phyloP scores from a whole-genome alignment of 495 filamentous ascomycete species.

The Usnea hakonensis region DNA sequence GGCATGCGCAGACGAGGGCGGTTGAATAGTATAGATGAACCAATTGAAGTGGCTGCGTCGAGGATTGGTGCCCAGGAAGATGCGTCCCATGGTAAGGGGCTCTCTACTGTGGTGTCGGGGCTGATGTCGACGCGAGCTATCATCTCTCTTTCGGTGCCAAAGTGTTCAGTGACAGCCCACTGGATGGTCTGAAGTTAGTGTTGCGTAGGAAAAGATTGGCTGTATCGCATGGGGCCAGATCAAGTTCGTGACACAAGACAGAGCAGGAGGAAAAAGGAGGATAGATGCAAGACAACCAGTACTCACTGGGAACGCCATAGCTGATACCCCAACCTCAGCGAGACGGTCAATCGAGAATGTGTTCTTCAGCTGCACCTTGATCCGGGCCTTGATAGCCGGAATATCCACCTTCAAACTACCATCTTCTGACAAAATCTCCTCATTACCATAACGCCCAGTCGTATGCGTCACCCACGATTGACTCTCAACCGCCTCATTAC shows the following conservation, averaged over 20 bases:
- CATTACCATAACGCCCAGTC: conserved; percentile 21
- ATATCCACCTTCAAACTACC: not conserved
- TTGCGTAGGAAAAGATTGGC: not conserved
- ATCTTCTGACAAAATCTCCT: not conserved
- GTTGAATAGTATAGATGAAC: conserved; percentile 38
- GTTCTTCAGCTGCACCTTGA: conserved; percentile 19
- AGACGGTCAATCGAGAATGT: conserved; percentile 38
- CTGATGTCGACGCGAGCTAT: conserved; percentile 34
- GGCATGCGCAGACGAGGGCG: conserved; percentile 39
- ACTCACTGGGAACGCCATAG: conserved; percentile 37
- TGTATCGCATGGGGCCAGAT: not conserved
- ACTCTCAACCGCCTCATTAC: conserved; percentile 10
- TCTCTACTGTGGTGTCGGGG: conserved; percentile 15
- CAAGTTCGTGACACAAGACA: not conserved
- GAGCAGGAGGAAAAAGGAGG: too few species aligned
- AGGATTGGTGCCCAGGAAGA: conserved; percentile 39
- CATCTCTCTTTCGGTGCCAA: conserved; percentile 36
- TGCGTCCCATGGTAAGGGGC: conserved; percentile 27
- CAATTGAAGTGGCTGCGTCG: conserved; percentile 41
- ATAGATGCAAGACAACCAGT: not conserved
- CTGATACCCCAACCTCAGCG: conserved; percentile 33
- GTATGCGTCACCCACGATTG: conserved; percentile 37
- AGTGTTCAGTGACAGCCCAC: conserved; percentile 37
- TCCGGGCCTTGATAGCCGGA: conserved; percentile 4
- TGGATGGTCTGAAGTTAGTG: not conserved